A percentile compares a stretch with the other conserved stretches of the same genome.
Evolutionary conservation across 768 basidiomycete species (phyloP).

Genomic region (Suillus ampliporus): DNA sequence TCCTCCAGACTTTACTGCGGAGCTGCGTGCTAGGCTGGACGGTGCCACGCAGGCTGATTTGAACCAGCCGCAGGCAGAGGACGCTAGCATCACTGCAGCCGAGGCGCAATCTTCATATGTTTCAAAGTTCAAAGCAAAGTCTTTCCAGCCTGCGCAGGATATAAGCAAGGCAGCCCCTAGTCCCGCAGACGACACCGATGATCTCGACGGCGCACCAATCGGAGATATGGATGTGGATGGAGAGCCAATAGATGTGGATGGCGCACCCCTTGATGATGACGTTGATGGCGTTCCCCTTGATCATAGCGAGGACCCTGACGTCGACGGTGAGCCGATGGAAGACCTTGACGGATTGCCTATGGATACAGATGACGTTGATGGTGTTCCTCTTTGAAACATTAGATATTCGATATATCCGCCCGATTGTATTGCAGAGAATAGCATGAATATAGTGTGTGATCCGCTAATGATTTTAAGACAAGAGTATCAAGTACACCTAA

Average conservation of each 20-base stretch:
- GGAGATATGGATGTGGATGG: slow-evolving; percentile 60
- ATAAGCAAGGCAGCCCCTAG: slow-evolving; percentile 30
- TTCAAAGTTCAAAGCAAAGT: slow-evolving; percentile 77
- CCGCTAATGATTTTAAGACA: neutral
- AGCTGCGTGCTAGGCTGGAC: slow-evolving; percentile 77
- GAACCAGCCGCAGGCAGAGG: slow-evolving; percentile 33
- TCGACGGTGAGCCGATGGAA: slow-evolving; percentile 33
- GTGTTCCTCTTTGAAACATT: slow-evolving; percentile 12
- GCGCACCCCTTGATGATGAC: slow-evolving; percentile 43
- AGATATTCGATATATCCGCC: neutral
- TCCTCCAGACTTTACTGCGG: slow-evolving; percentile 80
- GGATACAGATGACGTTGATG: slow-evolving; percentile 25
- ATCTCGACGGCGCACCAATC: slow-evolving; percentile 58
- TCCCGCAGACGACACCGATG: slow-evolving; percentile 47
- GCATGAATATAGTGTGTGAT: slow-evolving; percentile 3
- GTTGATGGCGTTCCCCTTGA: slow-evolving; percentile 47
- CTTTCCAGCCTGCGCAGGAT: slow-evolving; percentile 74
- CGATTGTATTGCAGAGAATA: slow-evolving; percentile 7
- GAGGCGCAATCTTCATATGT: slow-evolving; percentile 43
- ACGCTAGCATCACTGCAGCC: slow-evolving; percentile 17
- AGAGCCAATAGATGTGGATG: slow-evolving; percentile 43
- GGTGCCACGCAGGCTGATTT: slow-evolving; percentile 48
- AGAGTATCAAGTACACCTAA: neutral
- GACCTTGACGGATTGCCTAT: slow-evolving; percentile 49
- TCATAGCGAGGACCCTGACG: slow-evolving; percentile 18